phyloP scores from a whole-genome alignment of 2,329 filamentous ascomycete species.

The Claviceps humidiphila region DNA sequence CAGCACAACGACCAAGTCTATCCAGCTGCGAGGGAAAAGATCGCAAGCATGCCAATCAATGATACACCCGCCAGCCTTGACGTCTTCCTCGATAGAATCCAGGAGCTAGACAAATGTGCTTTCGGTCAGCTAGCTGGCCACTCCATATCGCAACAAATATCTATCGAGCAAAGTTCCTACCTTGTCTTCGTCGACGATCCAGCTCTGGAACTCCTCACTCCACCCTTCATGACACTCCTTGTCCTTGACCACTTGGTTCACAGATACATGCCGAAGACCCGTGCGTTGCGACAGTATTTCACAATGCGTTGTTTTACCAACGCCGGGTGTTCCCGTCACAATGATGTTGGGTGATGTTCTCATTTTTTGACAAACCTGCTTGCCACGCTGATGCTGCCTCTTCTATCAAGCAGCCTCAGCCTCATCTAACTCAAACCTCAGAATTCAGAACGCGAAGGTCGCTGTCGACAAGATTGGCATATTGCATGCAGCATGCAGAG shows the following conservation, averaged over 20 bases:
- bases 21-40: slow-evolving; percentile 82
- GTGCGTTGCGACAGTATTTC: slow-evolving; percentile 65
- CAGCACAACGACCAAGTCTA: slow-evolving; percentile 88
- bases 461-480: not conserved
- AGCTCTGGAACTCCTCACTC: slow-evolving; percentile 73
- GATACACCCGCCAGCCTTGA: slow-evolving; percentile 67
- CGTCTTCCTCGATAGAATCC: slow-evolving; percentile 75
- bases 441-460: not conserved
- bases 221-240: slow-evolving; percentile 75
- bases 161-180: slow-evolving; percentile 29
- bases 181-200: slow-evolving; percentile 95
- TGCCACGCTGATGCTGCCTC: not conserved
- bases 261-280: slow-evolving; percentile 67
- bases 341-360: slow-evolving; percentile 71
- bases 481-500: not conserved
- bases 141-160: not conserved
- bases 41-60: slow-evolving; percentile 99
- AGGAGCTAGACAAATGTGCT: slow-evolving; percentile 45
- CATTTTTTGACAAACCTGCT: slow-evolving; percentile 12
- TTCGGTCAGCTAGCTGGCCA: slow-evolving; percentile 7
- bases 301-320: slow-evolving; percentile 89
- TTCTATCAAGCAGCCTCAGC: not conserved
- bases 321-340: slow-evolving; percentile 87
- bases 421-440: not conserved
- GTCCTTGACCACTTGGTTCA: slow-evolving; percentile 89